A percentile compares a stretch with the other conserved stretches of the same genome.
phyloP scores from a whole-genome alignment of 2,329 filamentous ascomycete species.

The Ophiostoma ips region DNA sequence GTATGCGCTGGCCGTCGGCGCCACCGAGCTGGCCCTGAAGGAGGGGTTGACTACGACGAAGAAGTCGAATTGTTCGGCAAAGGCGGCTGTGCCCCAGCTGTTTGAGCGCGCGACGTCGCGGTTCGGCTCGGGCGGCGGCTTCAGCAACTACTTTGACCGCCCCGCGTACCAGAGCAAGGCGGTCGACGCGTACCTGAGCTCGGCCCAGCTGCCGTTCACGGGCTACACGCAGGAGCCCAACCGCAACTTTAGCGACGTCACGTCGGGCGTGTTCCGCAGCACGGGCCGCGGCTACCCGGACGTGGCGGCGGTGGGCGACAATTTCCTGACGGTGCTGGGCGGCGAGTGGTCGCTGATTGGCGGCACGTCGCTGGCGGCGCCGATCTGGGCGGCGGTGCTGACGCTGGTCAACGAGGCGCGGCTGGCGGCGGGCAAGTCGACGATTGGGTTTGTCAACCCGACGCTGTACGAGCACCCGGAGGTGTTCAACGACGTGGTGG shows the following conservation, averaged over 20 bases:
- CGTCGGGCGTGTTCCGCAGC: constrained; percentile 14
- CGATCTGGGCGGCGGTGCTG: constrained; percentile 43
- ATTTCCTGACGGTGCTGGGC: constrained; percentile 17
- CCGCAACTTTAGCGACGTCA: constrained; percentile 7
- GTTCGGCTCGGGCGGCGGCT: constrained; percentile 28
- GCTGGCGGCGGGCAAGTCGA: constrained; percentile 30
- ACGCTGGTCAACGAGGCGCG: constrained; percentile 49
- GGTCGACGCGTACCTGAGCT: constrained; percentile 26
- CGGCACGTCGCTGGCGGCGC: constrained; percentile 43
- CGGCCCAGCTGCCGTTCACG: constrained; percentile 11
- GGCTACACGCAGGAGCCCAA: constrained; percentile 14
- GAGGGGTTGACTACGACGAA: not conserved
- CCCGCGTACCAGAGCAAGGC: constrained; percentile 29
- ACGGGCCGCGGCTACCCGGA: constrained; percentile 18
- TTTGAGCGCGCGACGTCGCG: constrained; percentile 14
- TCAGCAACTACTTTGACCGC: constrained; percentile 30
- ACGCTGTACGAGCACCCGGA: constrained; percentile 19
- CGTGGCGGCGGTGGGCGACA: constrained; percentile 18
- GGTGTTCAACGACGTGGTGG: constrained; percentile 19
- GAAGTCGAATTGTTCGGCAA: not conserved
- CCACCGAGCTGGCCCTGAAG: constrained; percentile 27
- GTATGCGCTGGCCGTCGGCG: constrained; percentile 37
- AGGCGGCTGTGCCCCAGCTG: constrained; percentile 1
- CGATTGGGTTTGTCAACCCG: constrained; percentile 25
- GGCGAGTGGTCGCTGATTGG: constrained; percentile 23